phyloP scores from a whole-genome alignment of 768 basidiomycete species.

The Clathrus columnatus region DNA sequence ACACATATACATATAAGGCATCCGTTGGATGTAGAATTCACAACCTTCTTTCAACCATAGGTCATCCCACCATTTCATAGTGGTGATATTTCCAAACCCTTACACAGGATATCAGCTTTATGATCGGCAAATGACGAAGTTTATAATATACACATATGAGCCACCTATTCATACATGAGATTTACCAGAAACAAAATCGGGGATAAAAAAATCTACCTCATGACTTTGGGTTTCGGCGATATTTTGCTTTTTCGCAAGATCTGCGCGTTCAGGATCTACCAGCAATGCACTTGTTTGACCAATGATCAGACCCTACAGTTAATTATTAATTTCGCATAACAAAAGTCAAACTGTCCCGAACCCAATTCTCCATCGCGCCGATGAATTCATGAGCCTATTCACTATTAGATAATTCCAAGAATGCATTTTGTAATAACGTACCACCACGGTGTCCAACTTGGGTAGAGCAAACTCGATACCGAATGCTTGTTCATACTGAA shows the following conservation, averaged over 20 bases:
- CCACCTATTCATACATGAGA: conserved; percentile 5
- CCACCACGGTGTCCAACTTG: conserved; percentile 89
- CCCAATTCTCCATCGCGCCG: conserved; percentile 86
- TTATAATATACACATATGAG: conserved; percentile 13
- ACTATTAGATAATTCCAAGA: background rate
- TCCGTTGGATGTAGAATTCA: background rate
- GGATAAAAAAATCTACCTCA: conserved; percentile 55
- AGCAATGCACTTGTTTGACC: conserved; percentile 80
- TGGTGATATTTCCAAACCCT: conserved; percentile 87
- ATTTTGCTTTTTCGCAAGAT: conserved; percentile 64
- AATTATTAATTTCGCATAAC: background rate
- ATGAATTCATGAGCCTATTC: conserved; percentile 76
- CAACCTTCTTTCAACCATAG: conserved; percentile 66
- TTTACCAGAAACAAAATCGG: background rate
- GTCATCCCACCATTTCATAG: conserved; percentile 90
- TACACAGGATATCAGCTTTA: background rate
- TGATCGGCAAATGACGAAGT: background rate
- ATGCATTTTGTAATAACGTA: conserved; percentile 22
- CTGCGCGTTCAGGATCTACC: conserved; percentile 63
- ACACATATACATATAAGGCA: background rate
- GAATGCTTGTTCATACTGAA: conserved; percentile 86
- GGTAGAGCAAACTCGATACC: conserved; percentile 88
- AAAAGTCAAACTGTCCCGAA: conserved; percentile 11
- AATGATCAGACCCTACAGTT: conserved; percentile 65
- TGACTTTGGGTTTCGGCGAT: conserved; percentile 74